These are phyloP conservation scores for Tetrapyrgos nigripes DNA, from an alignment of 1,284 basidiomycete species.

Conservation along the genomic window DNA sequence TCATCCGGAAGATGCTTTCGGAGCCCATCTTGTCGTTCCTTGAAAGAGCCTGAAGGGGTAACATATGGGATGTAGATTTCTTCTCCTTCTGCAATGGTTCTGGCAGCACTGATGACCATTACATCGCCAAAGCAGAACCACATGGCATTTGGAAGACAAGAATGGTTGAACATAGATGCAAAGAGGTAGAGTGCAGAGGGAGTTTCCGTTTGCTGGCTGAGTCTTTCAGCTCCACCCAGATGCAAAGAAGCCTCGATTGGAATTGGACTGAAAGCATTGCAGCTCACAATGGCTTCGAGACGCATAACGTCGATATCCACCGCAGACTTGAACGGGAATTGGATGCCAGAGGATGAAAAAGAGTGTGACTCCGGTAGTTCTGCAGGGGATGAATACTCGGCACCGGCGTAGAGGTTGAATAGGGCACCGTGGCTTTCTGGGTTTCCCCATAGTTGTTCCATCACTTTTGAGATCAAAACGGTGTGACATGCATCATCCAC, in stretches of 20 bases:
- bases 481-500: constrained; percentile 2
- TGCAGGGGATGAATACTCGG: neutral
- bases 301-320: constrained; percentile 15
- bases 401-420: constrained; percentile 18
- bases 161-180: constrained; percentile 10
- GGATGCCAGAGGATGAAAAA: neutral
- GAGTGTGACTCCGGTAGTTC: neutral
- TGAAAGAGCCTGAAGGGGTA: neutral
- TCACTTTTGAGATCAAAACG: constrained; percentile 12
- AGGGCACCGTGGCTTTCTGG: constrained; percentile 9
- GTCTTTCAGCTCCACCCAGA: neutral
- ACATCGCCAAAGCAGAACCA: neutral
- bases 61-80: neutral
- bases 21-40: neutral
- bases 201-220: neutral
- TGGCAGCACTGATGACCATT: neutral
- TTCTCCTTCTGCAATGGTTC: neutral
- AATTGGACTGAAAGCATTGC: constrained; percentile 10
- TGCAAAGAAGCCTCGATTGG: neutral
- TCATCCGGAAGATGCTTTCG: neutral
- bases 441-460: constrained; percentile 18
- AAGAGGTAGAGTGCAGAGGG: constrained; percentile 31
- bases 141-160: neutral
- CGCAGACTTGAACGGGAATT: neutral
- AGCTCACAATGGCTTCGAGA: constrained; percentile 10